These are phyloP conservation scores for Penicillium simplicissimum DNA, from an alignment of 495 filamentous ascomycete species.

Conservation along the genomic window DNA sequence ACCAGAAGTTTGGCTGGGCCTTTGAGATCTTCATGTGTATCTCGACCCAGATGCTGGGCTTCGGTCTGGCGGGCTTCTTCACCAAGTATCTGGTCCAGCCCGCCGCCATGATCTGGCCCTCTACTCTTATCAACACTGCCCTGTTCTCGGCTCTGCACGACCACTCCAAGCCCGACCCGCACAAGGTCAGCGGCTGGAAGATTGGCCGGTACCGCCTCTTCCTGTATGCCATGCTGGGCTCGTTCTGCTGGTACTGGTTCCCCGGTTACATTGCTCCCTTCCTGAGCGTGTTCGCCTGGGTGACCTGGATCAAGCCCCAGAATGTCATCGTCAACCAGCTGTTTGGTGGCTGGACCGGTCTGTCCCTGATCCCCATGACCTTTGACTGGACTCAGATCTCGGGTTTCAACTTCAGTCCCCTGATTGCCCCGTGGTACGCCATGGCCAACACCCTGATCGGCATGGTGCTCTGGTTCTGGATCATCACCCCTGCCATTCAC, in stretches of 20 bases:
- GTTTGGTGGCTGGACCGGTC: constrained; percentile 60
- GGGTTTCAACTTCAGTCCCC: constrained; percentile 63
- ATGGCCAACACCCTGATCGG: constrained; percentile 60
- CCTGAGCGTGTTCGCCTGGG: constrained; percentile 48
- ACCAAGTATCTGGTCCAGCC: constrained; percentile 59
- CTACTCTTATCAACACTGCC: constrained; percentile 61
- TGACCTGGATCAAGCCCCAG: constrained; percentile 54
- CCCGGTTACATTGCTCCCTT: constrained; percentile 50
- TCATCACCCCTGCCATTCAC: constrained; percentile 53
- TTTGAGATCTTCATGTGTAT: constrained; percentile 69
- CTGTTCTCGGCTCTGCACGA: constrained; percentile 75
- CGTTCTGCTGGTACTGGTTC: constrained; percentile 65
- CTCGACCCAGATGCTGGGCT: constrained; percentile 70
- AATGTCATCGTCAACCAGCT: constrained; percentile 55
- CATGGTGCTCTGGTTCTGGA: constrained; percentile 53
- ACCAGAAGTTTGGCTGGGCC: constrained; percentile 63
- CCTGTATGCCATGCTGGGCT: constrained; percentile 56
- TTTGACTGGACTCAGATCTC: constrained; percentile 72
- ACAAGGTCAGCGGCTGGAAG: constrained; percentile 61
- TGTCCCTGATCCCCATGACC: constrained; percentile 62
- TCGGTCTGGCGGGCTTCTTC: constrained; percentile 70
- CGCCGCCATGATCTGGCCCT: constrained; percentile 77
- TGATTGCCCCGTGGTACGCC: constrained; percentile 70
- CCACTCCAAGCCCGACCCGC: constrained; percentile 55
- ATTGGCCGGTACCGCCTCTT: constrained; percentile 68